These are phyloP conservation scores for Leccinum subtestaceum DNA, from an alignment of 768 basidiomycete species.

Conservation along the genomic window DNA sequence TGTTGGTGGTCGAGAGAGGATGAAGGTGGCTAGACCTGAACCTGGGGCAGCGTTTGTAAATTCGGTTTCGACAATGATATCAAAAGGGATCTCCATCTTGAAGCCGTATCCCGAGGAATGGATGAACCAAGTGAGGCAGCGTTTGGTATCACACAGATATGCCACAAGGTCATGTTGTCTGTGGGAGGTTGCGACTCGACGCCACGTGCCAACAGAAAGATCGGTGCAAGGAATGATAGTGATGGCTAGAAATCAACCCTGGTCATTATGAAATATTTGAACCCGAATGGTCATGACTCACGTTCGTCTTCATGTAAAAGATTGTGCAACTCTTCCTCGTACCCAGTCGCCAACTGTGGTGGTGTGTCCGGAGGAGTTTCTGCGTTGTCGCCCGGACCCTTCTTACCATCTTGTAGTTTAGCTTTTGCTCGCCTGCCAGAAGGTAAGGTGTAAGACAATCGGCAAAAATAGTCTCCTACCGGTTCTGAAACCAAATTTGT, in stretches of 20 bases:
- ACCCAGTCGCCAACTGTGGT: slow-evolving; percentile 49
- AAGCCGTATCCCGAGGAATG: slow-evolving; percentile 69
- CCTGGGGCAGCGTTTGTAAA: slow-evolving; percentile 55
- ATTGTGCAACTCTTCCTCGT: slow-evolving; percentile 57
- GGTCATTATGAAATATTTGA: neutral
- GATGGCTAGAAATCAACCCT: slow-evolving; percentile 46
- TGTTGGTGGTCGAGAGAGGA: slow-evolving; percentile 61
- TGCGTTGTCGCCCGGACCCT: slow-evolving; percentile 34
- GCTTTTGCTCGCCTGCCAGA: slow-evolving; percentile 72
- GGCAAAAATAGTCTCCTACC: slow-evolving; percentile 34
- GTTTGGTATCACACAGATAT: slow-evolving; percentile 67
- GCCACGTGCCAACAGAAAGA: slow-evolving; percentile 76
- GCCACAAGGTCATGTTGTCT: slow-evolving; percentile 68
- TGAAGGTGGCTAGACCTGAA: slow-evolving; percentile 57
- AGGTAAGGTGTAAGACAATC: neutral
- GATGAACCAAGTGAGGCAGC: slow-evolving; percentile 76
- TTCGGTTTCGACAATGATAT: slow-evolving; percentile 54
- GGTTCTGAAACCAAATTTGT: slow-evolving; percentile 89
- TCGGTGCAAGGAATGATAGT: slow-evolving; percentile 75
- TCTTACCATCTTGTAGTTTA: slow-evolving; percentile 65
- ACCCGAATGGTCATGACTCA: slow-evolving; percentile 37
- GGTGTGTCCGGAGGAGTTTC: slow-evolving; percentile 46
- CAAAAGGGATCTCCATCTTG: slow-evolving; percentile 83
- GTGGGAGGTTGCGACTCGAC: slow-evolving; percentile 58
- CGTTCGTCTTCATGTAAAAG: slow-evolving; percentile 77